Evolutionary conservation across 2,329 filamentous ascomycete species (phyloP), one percentile per base, ranked within the genome.

Genomic region (Pyrenochaeta sp.): DNA sequence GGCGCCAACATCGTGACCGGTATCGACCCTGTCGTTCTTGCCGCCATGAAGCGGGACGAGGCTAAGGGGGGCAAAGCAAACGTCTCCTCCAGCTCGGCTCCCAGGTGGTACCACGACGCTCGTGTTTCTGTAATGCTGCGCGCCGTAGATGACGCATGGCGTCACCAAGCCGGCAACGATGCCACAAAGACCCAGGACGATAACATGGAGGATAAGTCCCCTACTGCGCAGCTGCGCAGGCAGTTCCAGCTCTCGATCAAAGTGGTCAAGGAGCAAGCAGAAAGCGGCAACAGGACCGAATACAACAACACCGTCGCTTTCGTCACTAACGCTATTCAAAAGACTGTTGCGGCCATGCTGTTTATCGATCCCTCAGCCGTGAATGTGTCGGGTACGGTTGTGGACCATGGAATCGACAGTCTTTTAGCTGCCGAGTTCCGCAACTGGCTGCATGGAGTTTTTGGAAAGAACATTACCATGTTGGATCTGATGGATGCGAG

Each of bases 101-200:
- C 49, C 27, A 21, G 42, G 17, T 51, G 49, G 49, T 30, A 45
- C 32, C 17, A 17, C 21, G 49, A 51, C 32, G 42, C 31, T 14
- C 42, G 42, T 5, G 42, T 45, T 2, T 33, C 42, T 21, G 15
- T 33, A 3, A 45, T 45, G 15, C 5, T 45, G 30, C 42, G 31
- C 29, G 29, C 42, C 14, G 4, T 45, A 1, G 42, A 33, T 20
- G 42, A 45, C n/a, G 42, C 42, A 23, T 20, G n/a, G n/a, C 42
- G 18, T 7, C 42, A 45, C 11, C n/a, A n/a, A n/a, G 30, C 29
- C 4, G 14, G 11, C 5, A 30, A 35, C 12, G 31, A 20, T 17
- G 9, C 12, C 21, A 23, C 42, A 33, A n/a, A n/a, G n/a, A n/a
- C n/a, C n/a, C 14, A 12, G 23, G 29, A 31, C 15, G n/a, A 17